These are phyloP conservation scores for Zasmidium angulare DNA, from an alignment of 2,329 filamentous ascomycete species.

Conservation along the genomic window DNA sequence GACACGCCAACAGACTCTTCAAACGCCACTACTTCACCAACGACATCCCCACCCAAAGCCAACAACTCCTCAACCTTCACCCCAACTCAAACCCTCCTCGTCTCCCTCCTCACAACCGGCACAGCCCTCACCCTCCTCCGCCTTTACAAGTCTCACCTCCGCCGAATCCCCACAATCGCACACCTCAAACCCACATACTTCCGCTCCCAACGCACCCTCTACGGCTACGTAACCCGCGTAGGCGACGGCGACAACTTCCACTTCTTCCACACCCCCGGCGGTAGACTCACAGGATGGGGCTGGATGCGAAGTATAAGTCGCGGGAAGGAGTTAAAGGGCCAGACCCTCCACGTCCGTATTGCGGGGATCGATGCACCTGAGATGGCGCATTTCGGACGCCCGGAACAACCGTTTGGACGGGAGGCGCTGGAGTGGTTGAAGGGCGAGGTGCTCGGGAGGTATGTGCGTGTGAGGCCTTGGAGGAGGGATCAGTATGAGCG, in stretches of 20 bases:
- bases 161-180: conserved; percentile 75
- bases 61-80: background rate
- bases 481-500: conserved; percentile 89
- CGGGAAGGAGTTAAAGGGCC: conserved; percentile 22
- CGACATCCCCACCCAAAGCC: background rate
- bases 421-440: conserved; percentile 84
- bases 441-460: conserved; percentile 66
- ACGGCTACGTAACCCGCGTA: conserved; percentile 86
- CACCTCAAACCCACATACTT: conserved; percentile 76
- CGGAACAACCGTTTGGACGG: conserved; percentile 77
- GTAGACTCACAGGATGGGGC: conserved; percentile 83
- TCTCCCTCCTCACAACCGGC: conserved; percentile 53
- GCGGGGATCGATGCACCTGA: conserved; percentile 94
- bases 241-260: conserved; percentile 97
- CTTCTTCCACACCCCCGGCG: conserved; percentile 92
- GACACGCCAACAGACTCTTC: background rate
- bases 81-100: background rate
- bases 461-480: conserved; percentile 80
- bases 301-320: conserved; percentile 25
- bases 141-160: conserved; percentile 70
- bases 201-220: conserved; percentile 70
- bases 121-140: conserved; percentile 56
- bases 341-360: conserved; percentile 80
- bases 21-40: background rate
- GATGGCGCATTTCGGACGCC: conserved; percentile 84